Base-by-base conservation (phyloP, 2,329 filamentous ascomycete genomes). In the Cladorrhinum sp. region DNA sequence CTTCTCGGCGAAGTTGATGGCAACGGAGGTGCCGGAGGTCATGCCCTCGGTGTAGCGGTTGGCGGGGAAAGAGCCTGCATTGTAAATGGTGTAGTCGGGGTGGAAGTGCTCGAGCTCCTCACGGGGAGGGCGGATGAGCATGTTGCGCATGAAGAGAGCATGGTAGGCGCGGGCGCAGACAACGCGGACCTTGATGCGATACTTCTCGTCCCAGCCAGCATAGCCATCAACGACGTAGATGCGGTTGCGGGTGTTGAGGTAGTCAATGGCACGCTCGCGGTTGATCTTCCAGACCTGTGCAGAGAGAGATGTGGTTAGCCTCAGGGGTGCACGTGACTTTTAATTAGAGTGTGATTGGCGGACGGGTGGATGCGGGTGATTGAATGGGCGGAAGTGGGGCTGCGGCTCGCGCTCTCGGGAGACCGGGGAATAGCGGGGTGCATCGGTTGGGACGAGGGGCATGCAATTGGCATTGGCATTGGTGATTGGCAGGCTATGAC, bases 1-100 rank as follows among this genome's bases (percentile, higher is more conserved):
- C 88, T 96, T 97, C 75, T 97, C 93, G 74, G 90, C 90, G 72
- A 99, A 99, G 87, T 99, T 99, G 83, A 99, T 96, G 69, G 95
- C 90, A 57, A 99, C 94, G 8, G 95, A 99, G 57, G 95, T 99
- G 65, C 92, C 91, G 20, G 95, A 98, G 72, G 95, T 99, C 95
- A 99, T 99, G 73, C 95, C 93, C 77, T 92, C 91, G 63, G 95
- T 99, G 81, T 89, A 99, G 79, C 94, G 88, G 84, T 99, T 99
- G 75, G 95, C 95, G 52, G 95, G 95, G 90, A 99, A 99, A 65
- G 91, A 91, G 69, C 95, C 95, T 65, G 93, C 95, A 76, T 99
- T 99, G 89, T 99, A 99, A 82, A 99, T 98, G 73, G 94, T 94
- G 83, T 99, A 99, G 83, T 99, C 94, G 71, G 95, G 95, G 79